These are phyloP conservation scores for Darksidea phi DNA, from an alignment of 495 filamentous ascomycete species.

Conservation along the genomic window DNA sequence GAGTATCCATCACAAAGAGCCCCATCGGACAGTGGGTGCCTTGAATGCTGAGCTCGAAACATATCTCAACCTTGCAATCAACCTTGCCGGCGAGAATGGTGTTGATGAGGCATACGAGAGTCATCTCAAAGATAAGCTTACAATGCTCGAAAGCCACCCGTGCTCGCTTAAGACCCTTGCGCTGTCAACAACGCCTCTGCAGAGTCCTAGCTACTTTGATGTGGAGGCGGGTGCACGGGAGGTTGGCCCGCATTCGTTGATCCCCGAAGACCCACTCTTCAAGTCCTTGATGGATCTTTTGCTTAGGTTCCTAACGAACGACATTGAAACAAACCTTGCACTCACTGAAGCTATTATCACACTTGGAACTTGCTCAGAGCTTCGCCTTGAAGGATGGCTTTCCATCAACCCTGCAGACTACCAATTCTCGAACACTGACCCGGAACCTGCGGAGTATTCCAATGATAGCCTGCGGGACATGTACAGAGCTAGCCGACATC, in stretches of 20 bases:
- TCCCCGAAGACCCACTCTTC: conserved; percentile 65
- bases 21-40: conserved; percentile 69
- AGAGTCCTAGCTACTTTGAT: conserved; percentile 52
- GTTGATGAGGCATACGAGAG: conserved; percentile 78
- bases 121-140: conserved; percentile 75
- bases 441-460: conserved; percentile 19
- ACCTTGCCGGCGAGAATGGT: conserved; percentile 67
- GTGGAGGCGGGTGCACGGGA: conserved; percentile 38
- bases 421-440: conserved; percentile 43
- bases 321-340: conserved; percentile 82
- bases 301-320: conserved; percentile 79
- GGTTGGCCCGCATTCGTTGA: conserved; percentile 27
- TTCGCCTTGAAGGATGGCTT: conserved; percentile 87
- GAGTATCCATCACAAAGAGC: conserved; percentile 49
- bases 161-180: conserved; percentile 56
- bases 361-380: conserved; percentile 76
- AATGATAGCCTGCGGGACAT: conserved; percentile 22
- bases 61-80: conserved; percentile 68
- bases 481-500: conserved; percentile 34
- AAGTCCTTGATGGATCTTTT: conserved; percentile 67
- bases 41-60: conserved; percentile 77
- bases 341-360: conserved; percentile 81
- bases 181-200: conserved; percentile 42
- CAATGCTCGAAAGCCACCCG: conserved; percentile 74
- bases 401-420: conserved; percentile 67